A percentile compares a stretch with the other conserved stretches of the same genome.
These are phyloP conservation scores for Ogataea degrootiae DNA, from an alignment of 805 yeast genomes.

Conservation along the genomic window DNA sequence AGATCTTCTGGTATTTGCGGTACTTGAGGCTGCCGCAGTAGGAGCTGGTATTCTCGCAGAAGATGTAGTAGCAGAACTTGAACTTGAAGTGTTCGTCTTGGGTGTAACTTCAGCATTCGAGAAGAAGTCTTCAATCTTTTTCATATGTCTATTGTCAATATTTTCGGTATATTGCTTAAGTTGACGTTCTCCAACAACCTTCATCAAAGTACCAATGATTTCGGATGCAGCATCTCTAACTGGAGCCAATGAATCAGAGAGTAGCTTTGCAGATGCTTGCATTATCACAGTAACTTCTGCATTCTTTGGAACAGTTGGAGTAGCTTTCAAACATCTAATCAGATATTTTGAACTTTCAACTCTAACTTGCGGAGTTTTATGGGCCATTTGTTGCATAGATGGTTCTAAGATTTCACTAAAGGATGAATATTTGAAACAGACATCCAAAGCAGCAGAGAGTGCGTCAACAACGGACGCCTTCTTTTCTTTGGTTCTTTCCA, in stretches of 20 bases:
- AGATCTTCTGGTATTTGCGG: background rate
- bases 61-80: background rate
- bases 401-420: slow-evolving; percentile 56
- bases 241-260: slow-evolving; percentile 80
- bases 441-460: slow-evolving; percentile 59
- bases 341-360: slow-evolving; percentile 65
- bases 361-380: slow-evolving; percentile 80
- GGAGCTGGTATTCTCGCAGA: background rate
- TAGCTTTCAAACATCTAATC: slow-evolving; percentile 53
- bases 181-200: slow-evolving; percentile 72
- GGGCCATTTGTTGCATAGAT: slow-evolving; percentile 53
- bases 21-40: slow-evolving; percentile 1
- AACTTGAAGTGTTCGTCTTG: slow-evolving; percentile 12
- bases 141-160: slow-evolving; percentile 65
- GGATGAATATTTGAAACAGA: slow-evolving; percentile 49
- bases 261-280: slow-evolving; percentile 53
- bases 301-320: slow-evolving; percentile 44
- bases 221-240: slow-evolving; percentile 75
- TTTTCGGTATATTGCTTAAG: slow-evolving; percentile 55
- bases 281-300: slow-evolving; percentile 55
- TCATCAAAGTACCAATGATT: slow-evolving; percentile 75
- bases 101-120: slow-evolving; percentile 54
- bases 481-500: slow-evolving; percentile 87
- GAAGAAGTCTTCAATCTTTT: slow-evolving; percentile 58
- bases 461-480: slow-evolving; percentile 74